phyloP scores from a whole-genome alignment of 257 asterid genomes.

The Ballota nigra region DNA sequence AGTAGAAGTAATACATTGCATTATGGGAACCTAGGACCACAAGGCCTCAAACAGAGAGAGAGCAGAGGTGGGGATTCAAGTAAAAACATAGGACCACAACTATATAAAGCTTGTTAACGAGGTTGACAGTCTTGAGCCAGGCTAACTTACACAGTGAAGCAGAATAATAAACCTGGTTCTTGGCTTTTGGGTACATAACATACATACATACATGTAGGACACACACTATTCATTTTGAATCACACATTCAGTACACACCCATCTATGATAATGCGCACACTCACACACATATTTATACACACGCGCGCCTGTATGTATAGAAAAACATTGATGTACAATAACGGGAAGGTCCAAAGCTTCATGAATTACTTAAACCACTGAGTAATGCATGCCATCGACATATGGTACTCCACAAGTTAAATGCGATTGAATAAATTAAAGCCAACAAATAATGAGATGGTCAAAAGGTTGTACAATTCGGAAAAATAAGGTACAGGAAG shows the following conservation, averaged over 20 bases:
- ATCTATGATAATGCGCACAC: not conserved
- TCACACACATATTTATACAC: not conserved
- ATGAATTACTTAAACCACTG: not conserved
- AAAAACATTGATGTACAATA: too few relatives aligned
- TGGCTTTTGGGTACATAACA: not conserved
- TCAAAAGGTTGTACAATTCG: not conserved
- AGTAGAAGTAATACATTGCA: constrained; percentile 13
- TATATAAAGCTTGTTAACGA: constrained; percentile 26
- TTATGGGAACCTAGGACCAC: constrained; percentile 42
- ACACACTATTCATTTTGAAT: not conserved
- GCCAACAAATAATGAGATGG: not conserved
- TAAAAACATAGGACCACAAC: constrained; percentile 27
- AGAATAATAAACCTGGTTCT: not conserved
- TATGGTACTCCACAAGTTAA: not conserved
- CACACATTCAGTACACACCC: not conserved
- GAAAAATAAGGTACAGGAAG: not conserved
- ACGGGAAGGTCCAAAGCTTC: not conserved
- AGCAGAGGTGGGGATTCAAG: not conserved
- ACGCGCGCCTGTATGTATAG: too few relatives aligned
- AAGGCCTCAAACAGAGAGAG: constrained; percentile 20
- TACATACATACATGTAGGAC: not conserved
- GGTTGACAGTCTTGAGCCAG: constrained; percentile 26
- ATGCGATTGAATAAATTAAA: not conserved
- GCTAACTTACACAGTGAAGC: not conserved
- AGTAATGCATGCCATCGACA: not conserved